These are phyloP conservation scores for Aspergillus hancockii DNA, from an alignment of 495 filamentous ascomycete species.

Conservation along the genomic window DNA sequence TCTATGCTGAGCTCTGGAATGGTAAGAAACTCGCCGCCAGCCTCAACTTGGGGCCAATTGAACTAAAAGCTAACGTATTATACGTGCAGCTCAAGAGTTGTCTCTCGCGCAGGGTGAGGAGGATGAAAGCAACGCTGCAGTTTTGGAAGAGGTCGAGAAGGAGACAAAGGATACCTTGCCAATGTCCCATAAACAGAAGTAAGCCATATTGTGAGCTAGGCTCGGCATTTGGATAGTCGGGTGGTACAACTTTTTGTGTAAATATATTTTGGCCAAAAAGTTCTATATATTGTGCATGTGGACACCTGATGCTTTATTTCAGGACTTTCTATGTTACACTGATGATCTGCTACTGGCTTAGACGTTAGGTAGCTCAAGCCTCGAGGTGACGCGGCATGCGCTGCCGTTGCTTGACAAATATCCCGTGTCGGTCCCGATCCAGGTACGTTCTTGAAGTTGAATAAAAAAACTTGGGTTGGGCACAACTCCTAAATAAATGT, in stretches of 20 bases:
- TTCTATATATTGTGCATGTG: background rate
- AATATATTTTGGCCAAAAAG: conserved; percentile 1
- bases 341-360: background rate
- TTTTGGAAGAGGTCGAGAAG: conserved; percentile 18
- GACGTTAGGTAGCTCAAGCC: too few species aligned
- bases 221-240: background rate
- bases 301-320: background rate
- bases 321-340: too few species aligned
- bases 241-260: background rate
- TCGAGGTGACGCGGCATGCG: too few species aligned
- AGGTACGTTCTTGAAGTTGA: too few species aligned
- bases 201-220: background rate
- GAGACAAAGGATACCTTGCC: conserved; percentile 21
- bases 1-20: conserved; percentile 92
- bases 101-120: conserved; percentile 39
- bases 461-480: too few species aligned
- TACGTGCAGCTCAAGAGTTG: conserved; percentile 45
- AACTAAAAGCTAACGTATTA: conserved; percentile 15
- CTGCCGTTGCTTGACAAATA: background rate
- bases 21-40: conserved; percentile 50
- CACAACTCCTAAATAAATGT: background rate
- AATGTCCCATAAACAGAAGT: conserved; percentile 16
- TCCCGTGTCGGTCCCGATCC: too few species aligned
- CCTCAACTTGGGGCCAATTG: background rate
- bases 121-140: conserved; percentile 27